Percentiles rank a stretch among this genome's conserved stretches.
Conservation (phyloP, 2,329 filamentous ascomycete genomes). For the Teratosphaeria viscida region DNA sequence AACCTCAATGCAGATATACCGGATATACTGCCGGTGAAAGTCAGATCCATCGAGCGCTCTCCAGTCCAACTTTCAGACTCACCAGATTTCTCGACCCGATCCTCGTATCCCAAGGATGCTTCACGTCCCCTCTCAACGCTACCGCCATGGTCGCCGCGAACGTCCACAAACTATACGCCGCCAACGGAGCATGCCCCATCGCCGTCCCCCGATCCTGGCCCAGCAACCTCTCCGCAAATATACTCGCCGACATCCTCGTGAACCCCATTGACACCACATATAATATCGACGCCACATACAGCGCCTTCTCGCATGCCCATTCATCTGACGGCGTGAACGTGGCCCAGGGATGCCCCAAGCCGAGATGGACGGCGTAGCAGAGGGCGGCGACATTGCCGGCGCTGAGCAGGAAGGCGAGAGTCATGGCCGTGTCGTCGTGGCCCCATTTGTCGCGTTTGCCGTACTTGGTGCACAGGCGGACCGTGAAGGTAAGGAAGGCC, state of each 20-base stretch:
- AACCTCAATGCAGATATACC: not conserved
- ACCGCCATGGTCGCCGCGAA: not conserved
- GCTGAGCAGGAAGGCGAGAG: not conserved
- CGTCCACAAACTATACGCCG: not conserved
- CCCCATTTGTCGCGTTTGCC: not conserved
- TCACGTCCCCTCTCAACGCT: not conserved
- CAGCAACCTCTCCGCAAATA: not conserved
- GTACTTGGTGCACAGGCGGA: not conserved
- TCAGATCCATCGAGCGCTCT: not conserved
- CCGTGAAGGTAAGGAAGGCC: not conserved
- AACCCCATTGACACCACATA: not conserved
- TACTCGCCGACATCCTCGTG: not conserved
- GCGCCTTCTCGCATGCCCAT: not conserved
- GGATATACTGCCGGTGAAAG: not conserved
- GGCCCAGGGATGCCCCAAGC: not conserved
- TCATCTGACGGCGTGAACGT: not conserved
- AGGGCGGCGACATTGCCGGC: not conserved
- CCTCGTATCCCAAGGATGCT: not conserved
- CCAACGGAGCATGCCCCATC: not conserved
- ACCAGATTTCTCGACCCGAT: not conserved
- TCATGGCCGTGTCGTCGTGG: not conserved
- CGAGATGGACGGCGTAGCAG: not conserved
- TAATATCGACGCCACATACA: not conserved
- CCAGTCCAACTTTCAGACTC: not conserved
- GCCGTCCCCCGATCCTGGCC: not conserved